phyloP scores from a whole-genome alignment of 129 eudicot species.

The Pseudognaphalium luteoalbum region DNA sequence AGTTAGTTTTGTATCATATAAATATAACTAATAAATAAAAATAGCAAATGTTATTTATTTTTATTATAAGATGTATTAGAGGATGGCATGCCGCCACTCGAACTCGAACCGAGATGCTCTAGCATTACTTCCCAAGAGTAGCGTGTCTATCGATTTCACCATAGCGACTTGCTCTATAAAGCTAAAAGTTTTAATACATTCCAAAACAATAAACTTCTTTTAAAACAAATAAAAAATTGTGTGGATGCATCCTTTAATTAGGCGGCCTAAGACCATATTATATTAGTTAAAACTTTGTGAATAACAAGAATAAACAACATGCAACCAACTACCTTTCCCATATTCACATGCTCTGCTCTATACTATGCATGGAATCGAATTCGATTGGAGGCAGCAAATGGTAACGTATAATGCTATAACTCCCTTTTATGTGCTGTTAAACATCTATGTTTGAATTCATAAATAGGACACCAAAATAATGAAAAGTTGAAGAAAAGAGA shows the following conservation, averaged over 20 bases:
- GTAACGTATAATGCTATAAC: neutral
- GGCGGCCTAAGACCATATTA: neutral
- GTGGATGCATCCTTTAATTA: neutral
- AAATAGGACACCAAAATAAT: neutral
- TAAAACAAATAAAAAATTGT: neutral
- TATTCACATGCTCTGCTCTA: slow-evolving; percentile 9
- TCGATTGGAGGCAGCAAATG: slow-evolving; percentile 4
- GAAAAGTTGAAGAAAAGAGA: neutral
- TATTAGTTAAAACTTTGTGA: neutral
- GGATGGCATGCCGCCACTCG: no score
- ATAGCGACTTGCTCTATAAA: no score
- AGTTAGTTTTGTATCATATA: no score
- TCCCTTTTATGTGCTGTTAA: neutral
- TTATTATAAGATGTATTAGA: no score
- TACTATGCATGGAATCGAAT: slow-evolving; percentile 20
- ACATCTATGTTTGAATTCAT: neutral
- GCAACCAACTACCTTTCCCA: slow-evolving; percentile 6
- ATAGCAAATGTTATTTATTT: no score
- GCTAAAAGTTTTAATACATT: no score
- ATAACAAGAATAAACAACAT: slow-evolving; percentile 16
- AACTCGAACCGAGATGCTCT: no score
- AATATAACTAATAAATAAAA: no score
- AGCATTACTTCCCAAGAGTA: no score
- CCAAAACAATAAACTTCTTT: no score
- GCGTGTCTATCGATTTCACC: no score